Evolutionary conservation across 345 rosid species (phyloP).

Genomic region (Melaleuca alternifolia): DNA sequence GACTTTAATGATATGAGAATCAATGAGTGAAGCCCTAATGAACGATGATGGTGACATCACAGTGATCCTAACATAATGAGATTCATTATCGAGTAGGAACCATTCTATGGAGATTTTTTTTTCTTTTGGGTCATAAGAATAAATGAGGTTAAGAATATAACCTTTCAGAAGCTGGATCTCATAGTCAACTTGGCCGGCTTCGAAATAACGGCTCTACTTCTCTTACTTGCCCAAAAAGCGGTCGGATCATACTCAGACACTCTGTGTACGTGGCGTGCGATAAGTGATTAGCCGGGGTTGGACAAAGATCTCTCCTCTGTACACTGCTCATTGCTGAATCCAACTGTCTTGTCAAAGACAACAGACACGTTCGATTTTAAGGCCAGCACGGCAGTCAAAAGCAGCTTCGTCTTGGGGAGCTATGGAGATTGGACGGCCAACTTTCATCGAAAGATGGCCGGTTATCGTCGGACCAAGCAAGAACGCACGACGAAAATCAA

Average conservation of each 20-base stretch:
- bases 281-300: not conserved
- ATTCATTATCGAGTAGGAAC: not conserved
- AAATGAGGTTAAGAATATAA: not conserved
- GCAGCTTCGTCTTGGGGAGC: not conserved
- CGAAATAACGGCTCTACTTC: not conserved
- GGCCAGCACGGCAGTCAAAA: not conserved
- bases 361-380: too few relatives aligned
- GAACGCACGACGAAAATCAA: not conserved
- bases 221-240: not conserved
- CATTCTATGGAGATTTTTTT: not conserved
- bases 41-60: fast-evolving
- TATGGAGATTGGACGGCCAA: not conserved
- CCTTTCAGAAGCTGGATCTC: not conserved
- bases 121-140: not conserved
- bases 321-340: too few relatives aligned
- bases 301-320: too few relatives aligned
- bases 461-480: not conserved
- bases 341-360: too few relatives aligned
- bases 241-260: not conserved
- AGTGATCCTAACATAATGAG: not conserved
- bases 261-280: not conserved
- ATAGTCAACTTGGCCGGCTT: not conserved
- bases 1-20: not conserved
- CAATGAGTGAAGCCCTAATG: not conserved
- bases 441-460: not conserved